Evolutionary conservation across 192 early-diverging fungal species (phyloP).

Genomic region (Spizellomyces sp.): DNA sequence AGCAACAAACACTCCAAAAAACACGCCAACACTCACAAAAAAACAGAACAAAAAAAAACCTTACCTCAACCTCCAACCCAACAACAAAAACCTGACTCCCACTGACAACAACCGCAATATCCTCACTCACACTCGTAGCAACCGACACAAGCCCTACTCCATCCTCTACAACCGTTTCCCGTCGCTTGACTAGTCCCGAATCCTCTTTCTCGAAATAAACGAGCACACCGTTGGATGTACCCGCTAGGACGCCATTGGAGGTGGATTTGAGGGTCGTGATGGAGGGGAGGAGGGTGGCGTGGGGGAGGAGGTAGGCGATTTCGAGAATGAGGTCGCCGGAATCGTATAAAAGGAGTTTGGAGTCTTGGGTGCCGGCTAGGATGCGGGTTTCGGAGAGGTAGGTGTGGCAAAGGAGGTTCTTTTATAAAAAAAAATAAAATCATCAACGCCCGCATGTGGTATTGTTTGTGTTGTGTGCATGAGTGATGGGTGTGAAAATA

Average conservation of each 20-base stretch:
- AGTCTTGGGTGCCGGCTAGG: constrained; percentile 52
- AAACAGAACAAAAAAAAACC: constrained; percentile 37
- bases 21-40: too few relatives aligned
- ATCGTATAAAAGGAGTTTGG: constrained; percentile 55
- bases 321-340: constrained; percentile 54
- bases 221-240: constrained; percentile 40
- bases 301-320: constrained; percentile 30
- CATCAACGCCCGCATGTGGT: neutral
- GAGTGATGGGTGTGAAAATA: neutral
- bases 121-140: constrained; percentile 51
- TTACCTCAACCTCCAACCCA: constrained; percentile 25
- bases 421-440: constrained; percentile 3
- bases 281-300: constrained; percentile 30
- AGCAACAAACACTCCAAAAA: too few relatives aligned
- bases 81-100: constrained; percentile 43
- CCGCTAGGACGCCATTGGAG: constrained; percentile 47
- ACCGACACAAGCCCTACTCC: constrained; percentile 38
- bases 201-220: constrained; percentile 55
- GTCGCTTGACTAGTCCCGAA: constrained; percentile 39
- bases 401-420: constrained; percentile 54
- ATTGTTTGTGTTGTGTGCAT: too few relatives aligned
- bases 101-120: constrained; percentile 42
- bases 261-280: constrained; percentile 41
- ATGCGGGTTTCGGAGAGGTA: constrained; percentile 52
- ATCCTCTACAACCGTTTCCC: constrained; percentile 43